Evolutionary conservation across 1,139 yeast species (phyloP).

Genomic region (Taphrina confusa): DNA sequence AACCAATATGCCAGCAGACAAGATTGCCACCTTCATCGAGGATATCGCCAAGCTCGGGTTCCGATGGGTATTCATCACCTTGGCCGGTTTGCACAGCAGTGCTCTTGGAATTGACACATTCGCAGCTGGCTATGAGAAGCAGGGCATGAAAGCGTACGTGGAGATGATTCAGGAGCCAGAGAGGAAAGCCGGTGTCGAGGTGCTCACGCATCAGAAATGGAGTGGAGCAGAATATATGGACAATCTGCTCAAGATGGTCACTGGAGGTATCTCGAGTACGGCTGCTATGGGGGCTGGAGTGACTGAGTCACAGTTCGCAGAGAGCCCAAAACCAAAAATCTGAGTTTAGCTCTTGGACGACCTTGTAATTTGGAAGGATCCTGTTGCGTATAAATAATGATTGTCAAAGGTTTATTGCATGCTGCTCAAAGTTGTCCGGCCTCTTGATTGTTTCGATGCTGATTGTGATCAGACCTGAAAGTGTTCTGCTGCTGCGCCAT

Average conservation of each 20-base stretch:
- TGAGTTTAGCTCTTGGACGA: too few relatives aligned
- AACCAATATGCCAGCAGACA: slow-evolving; percentile 74
- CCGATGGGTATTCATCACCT: slow-evolving; percentile 96
- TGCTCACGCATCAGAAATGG: slow-evolving; percentile 98
- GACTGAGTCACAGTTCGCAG: slow-evolving; percentile 53
- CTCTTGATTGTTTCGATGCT: too few relatives aligned
- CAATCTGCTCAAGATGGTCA: slow-evolving; percentile 80
- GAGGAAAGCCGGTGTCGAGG: slow-evolving; percentile 87
- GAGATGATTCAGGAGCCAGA: slow-evolving; percentile 82
- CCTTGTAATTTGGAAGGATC: too few relatives aligned
- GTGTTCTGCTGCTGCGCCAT: too few relatives aligned
- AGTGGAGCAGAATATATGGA: slow-evolving; percentile 98
- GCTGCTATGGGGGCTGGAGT: slow-evolving; percentile 99
- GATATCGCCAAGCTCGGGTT: slow-evolving; percentile 88
- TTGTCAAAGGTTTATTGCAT: too few relatives aligned
- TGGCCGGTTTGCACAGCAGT: slow-evolving; percentile 95
- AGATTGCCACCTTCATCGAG: slow-evolving; percentile 72
- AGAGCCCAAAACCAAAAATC: slow-evolving; percentile 22
- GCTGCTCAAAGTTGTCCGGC: too few relatives aligned
- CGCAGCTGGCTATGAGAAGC: slow-evolving; percentile 71
- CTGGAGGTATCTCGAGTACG: slow-evolving; percentile 93
- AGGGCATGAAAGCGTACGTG: slow-evolving; percentile 96
- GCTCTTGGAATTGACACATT: slow-evolving; percentile 89
- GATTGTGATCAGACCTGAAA: too few relatives aligned
- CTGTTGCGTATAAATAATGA: too few relatives aligned